phyloP scores from a whole-genome alignment of 2,329 filamentous ascomycete species.

The Venturia aucupariae region DNA sequence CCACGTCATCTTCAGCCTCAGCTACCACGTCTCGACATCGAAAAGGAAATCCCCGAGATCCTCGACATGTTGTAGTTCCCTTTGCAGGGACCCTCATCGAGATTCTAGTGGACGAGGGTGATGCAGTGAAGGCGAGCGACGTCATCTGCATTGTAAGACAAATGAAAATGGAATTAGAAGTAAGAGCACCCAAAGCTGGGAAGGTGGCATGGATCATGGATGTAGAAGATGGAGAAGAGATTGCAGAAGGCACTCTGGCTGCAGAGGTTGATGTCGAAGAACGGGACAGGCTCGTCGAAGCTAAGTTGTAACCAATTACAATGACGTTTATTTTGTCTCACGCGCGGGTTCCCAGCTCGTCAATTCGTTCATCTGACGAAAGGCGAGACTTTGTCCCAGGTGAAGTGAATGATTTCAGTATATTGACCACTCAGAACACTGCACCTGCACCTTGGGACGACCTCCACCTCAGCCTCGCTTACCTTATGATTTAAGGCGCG shows the following conservation, averaged over 20 bases:
- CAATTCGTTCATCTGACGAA: neutral
- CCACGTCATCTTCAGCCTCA: conserved; percentile 34
- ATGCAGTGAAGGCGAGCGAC: conserved; percentile 44
- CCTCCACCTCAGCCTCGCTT: neutral
- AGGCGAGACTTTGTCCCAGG: neutral
- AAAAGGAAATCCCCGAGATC: conserved; percentile 41
- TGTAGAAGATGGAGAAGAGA: conserved; percentile 45
- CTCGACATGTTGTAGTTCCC: conserved; percentile 45
- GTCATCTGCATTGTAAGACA: conserved; percentile 52
- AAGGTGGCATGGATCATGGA: conserved; percentile 43
- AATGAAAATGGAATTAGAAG: conserved; percentile 63
- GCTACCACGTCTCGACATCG: conserved; percentile 36
- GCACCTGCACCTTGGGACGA: neutral
- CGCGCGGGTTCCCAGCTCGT: neutral
- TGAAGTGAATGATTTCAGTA: neutral
- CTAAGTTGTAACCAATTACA: neutral
- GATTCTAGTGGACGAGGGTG: conserved; percentile 45
- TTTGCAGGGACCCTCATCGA: conserved; percentile 53
- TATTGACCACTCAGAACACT: neutral
- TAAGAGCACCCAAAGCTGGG: conserved; percentile 42
- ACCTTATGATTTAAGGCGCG: neutral
- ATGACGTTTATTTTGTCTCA: neutral
- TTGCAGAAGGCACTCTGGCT: conserved; percentile 46
- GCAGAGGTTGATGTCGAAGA: conserved; percentile 36
- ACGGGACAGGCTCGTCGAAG: neutral